Evolutionary conservation across 2,329 filamentous ascomycete genomes (phyloP), one percentile per base, ranked within the genome.

Genomic region (Chrysoporthe puriensis): DNA sequence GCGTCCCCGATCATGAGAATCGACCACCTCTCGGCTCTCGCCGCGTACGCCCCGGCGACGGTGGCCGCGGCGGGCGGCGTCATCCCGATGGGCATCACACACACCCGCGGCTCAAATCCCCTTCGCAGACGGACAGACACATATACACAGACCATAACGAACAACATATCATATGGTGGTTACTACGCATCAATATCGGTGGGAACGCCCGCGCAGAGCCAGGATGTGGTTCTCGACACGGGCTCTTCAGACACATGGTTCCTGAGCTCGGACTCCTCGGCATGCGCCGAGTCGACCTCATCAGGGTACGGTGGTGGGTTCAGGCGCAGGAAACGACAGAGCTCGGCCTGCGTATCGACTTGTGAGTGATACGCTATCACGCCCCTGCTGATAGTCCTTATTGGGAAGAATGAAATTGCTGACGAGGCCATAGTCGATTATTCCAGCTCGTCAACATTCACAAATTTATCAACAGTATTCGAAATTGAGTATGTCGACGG

Each of bases 221-320:
- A 89, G 61, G 80, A 77, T 65, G 80, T 90, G 71, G 80, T 86
- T 64, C 81, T 90, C 70, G 88, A 90, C 75, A 90, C 88, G 1
- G 88, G 88, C 36, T 88, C 85, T 75, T 88, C 85, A 70, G 88
- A 90, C 73, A 83, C 87, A 4, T 90, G 88, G 87, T 78, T 89
- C 54, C 78, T 85, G 70, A 72, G 76, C 67, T 66, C 73, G 70
- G 61, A 73, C 40, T 77, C 79, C 14, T 74, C 79, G 71, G 77
- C 83, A 21, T 85, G 82, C 73, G 74, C 72, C 16, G 80, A 78
- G 54, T 64, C 62, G 32, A 40, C 40, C 4, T 63, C 46, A 11
- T 14, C 14, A 18, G 18, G 52, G 0, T 26, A 4, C 3, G 62
- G 42, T 34, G 21, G n/a, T 7, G 6, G 50, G 21, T 21, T 32